These are phyloP conservation scores for Wickerhamiella shivajii DNA, from an alignment of 805 yeast species.

Conservation along the genomic window DNA sequence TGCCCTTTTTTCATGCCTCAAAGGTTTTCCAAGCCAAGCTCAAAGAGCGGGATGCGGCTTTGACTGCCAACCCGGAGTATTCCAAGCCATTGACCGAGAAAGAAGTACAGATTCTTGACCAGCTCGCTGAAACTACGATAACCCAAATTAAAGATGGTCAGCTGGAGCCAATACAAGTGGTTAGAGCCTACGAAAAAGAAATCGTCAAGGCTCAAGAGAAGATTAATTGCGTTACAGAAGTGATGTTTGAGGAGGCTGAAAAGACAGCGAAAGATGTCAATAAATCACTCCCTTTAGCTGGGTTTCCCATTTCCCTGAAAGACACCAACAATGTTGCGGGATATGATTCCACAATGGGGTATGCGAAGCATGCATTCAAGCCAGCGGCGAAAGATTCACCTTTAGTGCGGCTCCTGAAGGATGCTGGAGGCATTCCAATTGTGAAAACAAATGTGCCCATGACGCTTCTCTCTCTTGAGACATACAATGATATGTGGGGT, in stretches of 20 bases:
- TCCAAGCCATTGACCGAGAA: slow-evolving; percentile 25
- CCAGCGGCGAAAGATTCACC: slow-evolving; percentile 30
- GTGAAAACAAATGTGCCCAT: slow-evolving; percentile 44
- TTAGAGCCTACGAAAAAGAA: slow-evolving; percentile 49
- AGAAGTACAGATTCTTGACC: slow-evolving; percentile 27
- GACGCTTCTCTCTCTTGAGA: slow-evolving; percentile 41
- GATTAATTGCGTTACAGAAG: slow-evolving; percentile 44
- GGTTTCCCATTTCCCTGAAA: slow-evolving; percentile 48
- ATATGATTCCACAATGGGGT: slow-evolving; percentile 38
- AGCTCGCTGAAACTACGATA: slow-evolving; percentile 31
- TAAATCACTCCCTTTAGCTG: slow-evolving; percentile 47
- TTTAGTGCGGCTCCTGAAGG: slow-evolving; percentile 30
- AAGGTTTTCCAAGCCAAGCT: too few relatives aligned
- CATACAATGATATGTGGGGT: slow-evolving; percentile 42
- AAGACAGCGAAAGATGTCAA: slow-evolving; percentile 40
- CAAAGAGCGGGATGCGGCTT: slow-evolving; percentile 24
- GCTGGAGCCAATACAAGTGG: slow-evolving; percentile 36
- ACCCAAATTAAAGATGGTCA: slow-evolving; percentile 33
- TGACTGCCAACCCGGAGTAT: slow-evolving; percentile 26
- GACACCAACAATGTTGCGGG: slow-evolving; percentile 41
- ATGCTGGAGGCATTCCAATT: slow-evolving; percentile 42
- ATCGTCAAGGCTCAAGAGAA: slow-evolving; percentile 47
- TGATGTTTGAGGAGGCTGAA: slow-evolving; percentile 51
- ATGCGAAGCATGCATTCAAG: slow-evolving; percentile 29
- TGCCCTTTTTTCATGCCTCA: too few relatives aligned